Percentiles rank a stretch among this genome's conserved stretches.
phyloP scores from a whole-genome alignment of 192 early-diverging fungal species.

The Cladochytrium replicatum region DNA sequence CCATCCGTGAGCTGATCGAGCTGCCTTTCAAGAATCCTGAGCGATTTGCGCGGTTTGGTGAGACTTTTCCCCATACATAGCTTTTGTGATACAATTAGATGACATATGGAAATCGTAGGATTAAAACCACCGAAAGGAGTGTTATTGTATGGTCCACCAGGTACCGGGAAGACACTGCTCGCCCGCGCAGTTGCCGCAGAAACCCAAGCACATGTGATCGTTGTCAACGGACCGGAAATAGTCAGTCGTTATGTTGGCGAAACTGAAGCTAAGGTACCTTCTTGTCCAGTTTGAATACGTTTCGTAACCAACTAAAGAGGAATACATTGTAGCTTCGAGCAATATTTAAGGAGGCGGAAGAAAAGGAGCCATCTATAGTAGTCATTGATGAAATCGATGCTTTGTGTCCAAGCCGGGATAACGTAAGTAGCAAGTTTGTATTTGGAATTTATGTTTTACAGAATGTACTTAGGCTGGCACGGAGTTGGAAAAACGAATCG shows the following conservation, averaged over 20 bases:
- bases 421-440: slow-evolving; percentile 29
- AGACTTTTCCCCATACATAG: not conserved
- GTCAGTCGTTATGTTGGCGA: slow-evolving; percentile 88
- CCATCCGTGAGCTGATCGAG: slow-evolving; percentile 79
- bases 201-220: slow-evolving; percentile 59
- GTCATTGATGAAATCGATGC: slow-evolving; percentile 95
- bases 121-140: slow-evolving; percentile 85
- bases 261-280: slow-evolving; percentile 69
- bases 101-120: slow-evolving; percentile 23
- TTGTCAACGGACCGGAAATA: slow-evolving; percentile 88
- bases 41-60: slow-evolving; percentile 63
- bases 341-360: slow-evolving; percentile 63
- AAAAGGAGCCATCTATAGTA: slow-evolving; percentile 69
- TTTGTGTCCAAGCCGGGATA: slow-evolving; percentile 78
- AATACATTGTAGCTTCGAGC: slow-evolving; percentile 41
- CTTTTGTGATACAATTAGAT: not conserved
- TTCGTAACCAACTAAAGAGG: not conserved
- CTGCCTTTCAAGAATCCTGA: slow-evolving; percentile 61
- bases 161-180: slow-evolving; percentile 93
- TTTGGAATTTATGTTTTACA: slow-evolving; percentile 5
- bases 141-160: slow-evolving; percentile 82
- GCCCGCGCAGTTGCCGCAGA: slow-evolving; percentile 77
- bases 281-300: not conserved
- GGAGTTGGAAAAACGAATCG: slow-evolving; percentile 83
- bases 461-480: slow-evolving; percentile 37